Evolutionary conservation across 1,139 yeast species (phyloP).

Genomic region (Geotrichum candidum): DNA sequence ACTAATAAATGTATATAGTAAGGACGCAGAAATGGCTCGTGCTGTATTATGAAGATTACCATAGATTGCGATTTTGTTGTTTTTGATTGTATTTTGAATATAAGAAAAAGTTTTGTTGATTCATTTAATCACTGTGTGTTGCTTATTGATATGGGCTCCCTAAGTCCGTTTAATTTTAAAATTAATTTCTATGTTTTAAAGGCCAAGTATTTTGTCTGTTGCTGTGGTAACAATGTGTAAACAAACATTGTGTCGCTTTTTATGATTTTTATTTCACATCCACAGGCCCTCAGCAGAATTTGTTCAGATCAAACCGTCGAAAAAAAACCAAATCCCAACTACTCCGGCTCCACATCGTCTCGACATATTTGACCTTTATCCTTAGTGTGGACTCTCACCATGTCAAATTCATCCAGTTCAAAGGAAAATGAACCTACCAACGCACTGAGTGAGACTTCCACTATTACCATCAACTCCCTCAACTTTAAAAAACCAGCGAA

Average conservation of each 20-base stretch:
- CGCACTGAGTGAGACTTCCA: not conserved
- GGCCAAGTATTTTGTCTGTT: not conserved
- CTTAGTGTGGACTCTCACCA: not conserved
- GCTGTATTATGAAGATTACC: not conserved
- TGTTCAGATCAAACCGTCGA: not conserved
- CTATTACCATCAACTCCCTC: not conserved
- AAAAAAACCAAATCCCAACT: not conserved
- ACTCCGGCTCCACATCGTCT: not conserved
- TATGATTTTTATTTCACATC: not conserved
- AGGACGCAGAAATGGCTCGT: not conserved
- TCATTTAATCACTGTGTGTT: not conserved
- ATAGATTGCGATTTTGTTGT: not conserved
- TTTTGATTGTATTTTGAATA: not conserved
- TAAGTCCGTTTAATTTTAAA: not conserved
- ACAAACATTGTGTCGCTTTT: not conserved
- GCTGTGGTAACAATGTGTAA: constrained; percentile 1
- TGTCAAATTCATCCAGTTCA: not conserved
- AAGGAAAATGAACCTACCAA: not conserved
- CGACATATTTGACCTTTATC: not conserved
- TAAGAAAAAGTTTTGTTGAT: not conserved
- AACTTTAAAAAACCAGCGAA: not conserved
- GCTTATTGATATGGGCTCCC: not conserved
- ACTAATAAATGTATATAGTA: not conserved
- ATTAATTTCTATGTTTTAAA: not conserved
- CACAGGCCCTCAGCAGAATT: not conserved